These are phyloP conservation scores for Amylocystis lapponica DNA, from an alignment of 768 basidiomycete genomes.

Conservation along the genomic window DNA sequence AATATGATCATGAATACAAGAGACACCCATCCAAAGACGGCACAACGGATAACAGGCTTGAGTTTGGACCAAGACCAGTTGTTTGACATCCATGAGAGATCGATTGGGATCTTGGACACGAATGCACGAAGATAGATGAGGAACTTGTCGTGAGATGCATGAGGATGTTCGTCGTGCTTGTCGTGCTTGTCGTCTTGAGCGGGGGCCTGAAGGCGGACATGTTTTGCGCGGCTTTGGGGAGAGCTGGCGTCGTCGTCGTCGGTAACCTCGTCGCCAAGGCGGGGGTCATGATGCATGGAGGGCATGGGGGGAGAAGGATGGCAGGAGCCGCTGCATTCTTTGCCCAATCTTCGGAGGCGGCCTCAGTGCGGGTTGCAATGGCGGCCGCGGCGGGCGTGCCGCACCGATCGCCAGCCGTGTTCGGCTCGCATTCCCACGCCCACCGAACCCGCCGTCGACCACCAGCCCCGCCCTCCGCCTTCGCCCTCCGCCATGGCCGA, in stretches of 20 bases:
- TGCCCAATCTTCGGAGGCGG: no score
- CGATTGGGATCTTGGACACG: slow-evolving; percentile 19
- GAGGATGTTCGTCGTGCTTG: neutral
- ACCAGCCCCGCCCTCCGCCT: neutral
- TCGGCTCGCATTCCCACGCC: neutral
- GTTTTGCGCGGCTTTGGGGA: neutral
- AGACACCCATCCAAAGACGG: slow-evolving; percentile 57
- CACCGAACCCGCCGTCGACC: neutral
- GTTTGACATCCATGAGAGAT: slow-evolving; percentile 48
- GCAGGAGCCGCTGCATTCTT: neutral
- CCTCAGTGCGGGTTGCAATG: neutral
- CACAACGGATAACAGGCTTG: slow-evolving; percentile 60
- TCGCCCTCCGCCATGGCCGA: slow-evolving; percentile 21
- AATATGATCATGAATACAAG: slow-evolving; percentile 56
- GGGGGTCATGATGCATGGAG: slow-evolving; percentile 6
- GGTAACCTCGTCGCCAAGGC: neutral
- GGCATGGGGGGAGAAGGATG: slow-evolving; percentile 2
- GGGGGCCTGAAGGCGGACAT: neutral
- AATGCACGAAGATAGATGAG: neutral
- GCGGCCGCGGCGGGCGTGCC: neutral
- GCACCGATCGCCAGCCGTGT: neutral
- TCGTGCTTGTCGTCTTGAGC: neutral
- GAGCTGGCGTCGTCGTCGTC: neutral
- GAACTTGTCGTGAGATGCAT: neutral
- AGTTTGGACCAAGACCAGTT: slow-evolving; percentile 54